phyloP scores from a whole-genome alignment of 208 protist species.

The Acanthamoeba lenticulata region DNA sequence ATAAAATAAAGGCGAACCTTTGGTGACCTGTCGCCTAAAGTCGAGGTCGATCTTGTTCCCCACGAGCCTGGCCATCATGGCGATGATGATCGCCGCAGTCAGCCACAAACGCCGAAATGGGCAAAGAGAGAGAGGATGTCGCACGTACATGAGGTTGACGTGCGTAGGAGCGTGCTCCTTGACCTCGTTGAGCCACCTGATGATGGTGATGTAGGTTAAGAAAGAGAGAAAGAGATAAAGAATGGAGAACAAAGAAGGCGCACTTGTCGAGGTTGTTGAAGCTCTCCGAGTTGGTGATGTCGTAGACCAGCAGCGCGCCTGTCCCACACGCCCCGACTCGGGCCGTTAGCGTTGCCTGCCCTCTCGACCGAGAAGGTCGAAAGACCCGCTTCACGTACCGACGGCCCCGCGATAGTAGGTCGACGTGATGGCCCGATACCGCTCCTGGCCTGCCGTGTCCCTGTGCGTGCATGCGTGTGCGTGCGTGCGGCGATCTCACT shows the following conservation, averaged over 20 bases:
- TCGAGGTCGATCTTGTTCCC: slow-evolving; percentile 24
- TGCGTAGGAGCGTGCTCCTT: slow-evolving; percentile 9
- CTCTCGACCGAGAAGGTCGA: too few relatives aligned
- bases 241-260: background rate
- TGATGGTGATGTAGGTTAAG: too few relatives aligned
- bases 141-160: background rate
- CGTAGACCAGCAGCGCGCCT: slow-evolving; percentile 61
- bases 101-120: too few relatives aligned
- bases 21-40: background rate
- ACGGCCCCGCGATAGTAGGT: slow-evolving; percentile 70
- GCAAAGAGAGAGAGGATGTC: too few relatives aligned
- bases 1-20: too few relatives aligned
- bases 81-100: too few relatives aligned
- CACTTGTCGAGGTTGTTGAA: slow-evolving; percentile 65
- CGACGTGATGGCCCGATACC: slow-evolving; percentile 71
- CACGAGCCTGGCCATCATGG: slow-evolving; percentile 5
- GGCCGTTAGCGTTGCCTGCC: too few relatives aligned
- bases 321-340: background rate
- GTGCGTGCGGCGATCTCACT: background rate
- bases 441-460: slow-evolving; percentile 68
- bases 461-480: background rate
- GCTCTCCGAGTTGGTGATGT: slow-evolving; percentile 14
- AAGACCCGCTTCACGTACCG: too few relatives aligned
- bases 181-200: slow-evolving; percentile 31
- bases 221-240: too few relatives aligned